Evolutionary conservation across 2,329 filamentous ascomycete species (phyloP).

Genomic region (Thielaviopsis musarum): DNA sequence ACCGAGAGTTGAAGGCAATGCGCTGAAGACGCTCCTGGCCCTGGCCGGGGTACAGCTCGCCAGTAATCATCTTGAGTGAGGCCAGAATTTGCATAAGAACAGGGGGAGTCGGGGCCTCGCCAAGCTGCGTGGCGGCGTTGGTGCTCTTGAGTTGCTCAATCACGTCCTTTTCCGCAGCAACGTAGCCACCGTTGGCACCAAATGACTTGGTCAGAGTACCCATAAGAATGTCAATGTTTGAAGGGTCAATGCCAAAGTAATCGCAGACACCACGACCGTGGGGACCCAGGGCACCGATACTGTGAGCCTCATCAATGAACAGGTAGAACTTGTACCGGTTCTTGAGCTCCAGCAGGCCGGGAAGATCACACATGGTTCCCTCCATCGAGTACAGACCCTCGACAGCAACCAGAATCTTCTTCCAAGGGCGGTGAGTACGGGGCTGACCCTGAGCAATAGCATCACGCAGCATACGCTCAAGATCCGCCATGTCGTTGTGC

Average conservation of each 20-base stretch:
- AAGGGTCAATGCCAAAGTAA: constrained; percentile 82
- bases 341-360: constrained; percentile 72
- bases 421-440: constrained; percentile 96
- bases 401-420: constrained; percentile 93
- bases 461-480: constrained; percentile 76
- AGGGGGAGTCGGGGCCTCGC: constrained; percentile 73
- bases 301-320: constrained; percentile 94
- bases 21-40: constrained; percentile 90
- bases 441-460: constrained; percentile 93
- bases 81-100: constrained; percentile 83
- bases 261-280: constrained; percentile 86
- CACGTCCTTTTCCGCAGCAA: constrained; percentile 75
- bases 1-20: constrained; percentile 94
- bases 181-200: constrained; percentile 91
- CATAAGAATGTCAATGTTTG: constrained; percentile 90
- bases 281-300: constrained; percentile 80
- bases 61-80: constrained; percentile 74
- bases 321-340: constrained; percentile 93
- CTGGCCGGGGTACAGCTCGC: constrained; percentile 75
- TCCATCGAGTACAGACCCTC: constrained; percentile 99
- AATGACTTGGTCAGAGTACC: constrained; percentile 97
- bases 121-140: constrained; percentile 74
- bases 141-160: constrained; percentile 79
- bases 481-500: constrained; percentile 85
- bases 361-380: constrained; percentile 96